Evolutionary conservation across 768 basidiomycete genomes (phyloP), one percentile per base, ranked within the genome.

Genomic region (Suillus sp.): DNA sequence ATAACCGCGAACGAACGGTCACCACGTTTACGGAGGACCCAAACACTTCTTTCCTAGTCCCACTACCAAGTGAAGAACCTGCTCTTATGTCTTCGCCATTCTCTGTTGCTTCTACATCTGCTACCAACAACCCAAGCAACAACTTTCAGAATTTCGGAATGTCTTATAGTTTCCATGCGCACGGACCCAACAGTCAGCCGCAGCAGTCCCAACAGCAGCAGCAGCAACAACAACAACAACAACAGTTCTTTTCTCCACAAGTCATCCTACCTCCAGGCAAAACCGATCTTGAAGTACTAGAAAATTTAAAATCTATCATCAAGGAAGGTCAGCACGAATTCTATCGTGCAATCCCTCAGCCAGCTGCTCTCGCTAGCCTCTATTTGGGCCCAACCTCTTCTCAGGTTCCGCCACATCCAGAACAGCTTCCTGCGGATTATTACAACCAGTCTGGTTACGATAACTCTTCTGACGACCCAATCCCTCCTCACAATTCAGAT

Each of bases 271-370:
- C 84, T 2, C 80, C 83, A 25, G 89, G 87, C 9, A 80, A 84
- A 68, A 82, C 79, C 70, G 91, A 92, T 76, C 82, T 92, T 65
- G 88, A 91, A 72, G 81, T 87, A 37, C 82, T 93, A 64, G 86
- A 92, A 75, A 86, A 86, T 62, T 85, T 93, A 73, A 92, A 93
- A 74, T 78, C 84, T 27, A 78, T 83, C 61, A 92, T 93, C 75
- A 88, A 86, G 70, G 81, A 79, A 37, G 85, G 84, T 57, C 90
- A 93, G 70, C 91, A 93, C 74, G 85, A 89, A 61, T 79, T 86
- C 67, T 93, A 85, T 72, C 83, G 84, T 27, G 84, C 90, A 34
- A 71, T 84, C 53, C 89, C 91, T 30, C 82, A 86, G 64, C 91
- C 90, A 34, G 80, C 79, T 18, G 83, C 81, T 56, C 84, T 93